Evolutionary conservation across 2,329 filamentous ascomycete genomes (phyloP).

Genomic region (Colletotrichum sp.): DNA sequence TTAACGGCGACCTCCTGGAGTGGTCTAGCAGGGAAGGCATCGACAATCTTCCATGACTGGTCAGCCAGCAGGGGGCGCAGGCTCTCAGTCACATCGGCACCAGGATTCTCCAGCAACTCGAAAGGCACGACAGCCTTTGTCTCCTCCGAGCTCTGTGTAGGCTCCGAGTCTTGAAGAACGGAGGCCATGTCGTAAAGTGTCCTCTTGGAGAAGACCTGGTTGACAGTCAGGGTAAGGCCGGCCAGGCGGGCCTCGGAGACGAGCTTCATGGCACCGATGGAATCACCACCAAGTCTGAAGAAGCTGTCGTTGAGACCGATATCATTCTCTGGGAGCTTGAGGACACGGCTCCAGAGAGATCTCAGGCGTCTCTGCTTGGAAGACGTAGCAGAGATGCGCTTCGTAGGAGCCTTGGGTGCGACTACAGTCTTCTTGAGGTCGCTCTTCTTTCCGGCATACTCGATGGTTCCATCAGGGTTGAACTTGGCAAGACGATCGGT

Average conservation of each 20-base stretch:
- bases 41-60: constrained; percentile 53
- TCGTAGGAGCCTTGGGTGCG: constrained; percentile 22
- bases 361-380: constrained; percentile 48
- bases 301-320: constrained; percentile 63
- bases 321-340: constrained; percentile 46
- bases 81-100: constrained; percentile 37
- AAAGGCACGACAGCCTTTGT: constrained; percentile 48
- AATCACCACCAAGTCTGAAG: constrained; percentile 66
- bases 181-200: constrained; percentile 58
- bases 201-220: constrained; percentile 57
- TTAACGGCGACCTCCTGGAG: constrained; percentile 64
- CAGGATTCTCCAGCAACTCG: constrained; percentile 52
- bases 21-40: constrained; percentile 63
- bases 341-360: constrained; percentile 52
- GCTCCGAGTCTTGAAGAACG: constrained; percentile 43
- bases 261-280: constrained; percentile 65
- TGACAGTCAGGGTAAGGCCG: constrained; percentile 55
- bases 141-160: constrained; percentile 5
- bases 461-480: constrained; percentile 32
- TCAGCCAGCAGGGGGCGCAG: constrained; percentile 58
- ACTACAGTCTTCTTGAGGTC: constrained; percentile 9
- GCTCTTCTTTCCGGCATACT: constrained; percentile 29
- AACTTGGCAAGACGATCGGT: constrained; percentile 46
- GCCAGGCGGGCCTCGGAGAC: constrained; percentile 58
- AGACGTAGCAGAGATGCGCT: constrained; percentile 42